phyloP scores from a whole-genome alignment of 208 protist genomes.

The Balamuthia mandrillaris region DNA sequence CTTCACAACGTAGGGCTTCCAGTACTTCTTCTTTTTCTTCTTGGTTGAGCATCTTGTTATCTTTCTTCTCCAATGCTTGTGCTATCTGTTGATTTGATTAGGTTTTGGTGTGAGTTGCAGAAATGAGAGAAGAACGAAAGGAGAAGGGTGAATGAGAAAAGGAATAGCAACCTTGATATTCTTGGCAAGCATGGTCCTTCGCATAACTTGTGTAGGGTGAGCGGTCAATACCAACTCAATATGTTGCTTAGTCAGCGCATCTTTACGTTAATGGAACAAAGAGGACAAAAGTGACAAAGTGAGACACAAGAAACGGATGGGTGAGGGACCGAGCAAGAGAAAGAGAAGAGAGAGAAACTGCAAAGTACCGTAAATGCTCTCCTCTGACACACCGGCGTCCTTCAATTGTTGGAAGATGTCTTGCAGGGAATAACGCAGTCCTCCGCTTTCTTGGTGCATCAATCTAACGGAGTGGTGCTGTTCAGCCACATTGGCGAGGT shows the following conservation, averaged over 20 bases:
- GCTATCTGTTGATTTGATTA: background rate
- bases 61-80: background rate
- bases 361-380: background rate
- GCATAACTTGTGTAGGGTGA: conserved; percentile 66
- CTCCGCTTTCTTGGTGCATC: background rate
- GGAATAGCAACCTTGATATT: conserved; percentile 20
- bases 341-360: no score
- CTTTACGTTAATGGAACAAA: no score
- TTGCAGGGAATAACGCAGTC: background rate
- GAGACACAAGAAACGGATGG: no score
- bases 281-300: no score
- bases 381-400: background rate
- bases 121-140: no score
- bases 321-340: no score
- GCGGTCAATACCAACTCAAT: conserved; percentile 70
- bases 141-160: no score
- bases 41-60: background rate
- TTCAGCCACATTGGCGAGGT: conserved; percentile 52
- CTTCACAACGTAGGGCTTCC: background rate
- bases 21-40: background rate
- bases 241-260: conserved; percentile 45
- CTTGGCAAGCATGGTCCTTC: conserved; percentile 56
- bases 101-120: background rate
- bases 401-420: background rate
- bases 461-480: conserved; percentile 39